A percentile compares a stretch with the other conserved stretches of the same genome.
Conservation (phyloP, 2,329 filamentous ascomycete species). For the Beauveria scarabaeidicola region DNA sequence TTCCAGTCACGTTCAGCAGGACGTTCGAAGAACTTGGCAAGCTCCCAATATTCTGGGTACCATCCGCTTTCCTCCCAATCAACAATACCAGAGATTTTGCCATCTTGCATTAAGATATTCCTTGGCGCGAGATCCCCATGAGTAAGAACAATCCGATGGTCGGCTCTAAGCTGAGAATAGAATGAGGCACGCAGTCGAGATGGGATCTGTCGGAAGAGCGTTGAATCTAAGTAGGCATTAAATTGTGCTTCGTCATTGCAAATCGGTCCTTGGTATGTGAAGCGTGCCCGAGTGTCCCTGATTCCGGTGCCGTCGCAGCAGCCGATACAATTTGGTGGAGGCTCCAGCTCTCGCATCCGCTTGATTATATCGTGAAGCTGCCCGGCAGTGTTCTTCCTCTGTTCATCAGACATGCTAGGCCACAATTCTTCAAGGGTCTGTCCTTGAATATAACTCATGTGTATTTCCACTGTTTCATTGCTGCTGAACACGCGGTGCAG, state of each 20-base stretch:
- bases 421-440: constrained; percentile 20
- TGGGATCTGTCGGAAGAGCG: constrained; percentile 15
- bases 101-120: constrained; percentile 35
- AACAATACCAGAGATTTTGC: constrained; percentile 30
- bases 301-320: constrained; percentile 20
- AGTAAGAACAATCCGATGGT: constrained; percentile 33
- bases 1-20: constrained; percentile 12
- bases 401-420: constrained; percentile 15
- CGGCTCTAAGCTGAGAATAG: constrained; percentile 15
- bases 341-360: constrained; percentile 18
- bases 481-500: constrained; percentile 13
- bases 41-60: constrained; percentile 31
- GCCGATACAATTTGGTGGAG: constrained; percentile 18
- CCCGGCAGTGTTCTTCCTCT: constrained; percentile 16
- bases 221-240: constrained; percentile 18
- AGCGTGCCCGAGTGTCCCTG: constrained; percentile 17
- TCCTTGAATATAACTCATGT: constrained; percentile 21
- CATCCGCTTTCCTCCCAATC: constrained; percentile 38
- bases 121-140: constrained; percentile 40
- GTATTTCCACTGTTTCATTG: constrained; percentile 12
- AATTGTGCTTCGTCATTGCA: constrained; percentile 19
- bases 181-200: constrained; percentile 17
- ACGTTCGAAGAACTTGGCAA: constrained; percentile 18
- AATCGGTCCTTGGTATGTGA: constrained; percentile 16
- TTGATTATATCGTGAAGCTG: constrained; percentile 20